These are phyloP conservation scores for Xerocomus amazonicus DNA, from an alignment of 1,284 basidiomycete species.

Conservation along the genomic window DNA sequence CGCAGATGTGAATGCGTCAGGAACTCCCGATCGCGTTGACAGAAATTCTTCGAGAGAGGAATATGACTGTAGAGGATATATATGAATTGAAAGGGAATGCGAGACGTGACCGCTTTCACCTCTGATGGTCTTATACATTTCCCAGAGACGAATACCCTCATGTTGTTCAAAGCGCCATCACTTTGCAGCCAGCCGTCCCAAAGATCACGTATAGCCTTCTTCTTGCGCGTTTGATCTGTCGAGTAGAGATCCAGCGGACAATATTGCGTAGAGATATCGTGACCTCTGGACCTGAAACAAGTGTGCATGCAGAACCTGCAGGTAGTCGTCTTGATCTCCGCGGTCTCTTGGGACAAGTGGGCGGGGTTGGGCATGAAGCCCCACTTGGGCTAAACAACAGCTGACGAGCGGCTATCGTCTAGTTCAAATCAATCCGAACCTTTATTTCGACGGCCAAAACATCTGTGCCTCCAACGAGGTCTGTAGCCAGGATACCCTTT, in stretches of 20 bases:
- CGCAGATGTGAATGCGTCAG: conserved; percentile 42
- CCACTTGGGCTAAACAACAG: conserved; percentile 79
- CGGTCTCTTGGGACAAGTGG: conserved; percentile 58
- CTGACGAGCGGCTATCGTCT: background rate
- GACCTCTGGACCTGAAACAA: conserved; percentile 44
- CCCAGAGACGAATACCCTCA: conserved; percentile 74
- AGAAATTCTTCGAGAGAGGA: conserved; percentile 19
- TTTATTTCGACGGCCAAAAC: conserved; percentile 83
- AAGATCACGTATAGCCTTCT: conserved; percentile 63
- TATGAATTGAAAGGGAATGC: background rate
- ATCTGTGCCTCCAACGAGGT: conserved; percentile 58
- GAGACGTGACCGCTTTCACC: conserved; percentile 40
- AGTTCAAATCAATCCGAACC: conserved; percentile 39
- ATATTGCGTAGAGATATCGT: conserved; percentile 51
- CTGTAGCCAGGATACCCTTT: conserved; percentile 68
- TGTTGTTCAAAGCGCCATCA: conserved; percentile 69
- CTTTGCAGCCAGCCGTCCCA: conserved; percentile 70
- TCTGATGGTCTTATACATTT: conserved; percentile 54
- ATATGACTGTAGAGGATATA: conserved; percentile 8
- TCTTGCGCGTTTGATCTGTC: conserved; percentile 51
- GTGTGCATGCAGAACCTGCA: conserved; percentile 90
- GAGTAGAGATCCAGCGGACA: conserved; percentile 90
- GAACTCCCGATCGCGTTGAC: conserved; percentile 21
- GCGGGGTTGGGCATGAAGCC: conserved; percentile 71
- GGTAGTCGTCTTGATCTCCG: conserved; percentile 59